These are phyloP conservation scores for Lentinula lateritia DNA, from an alignment of 768 basidiomycete species.

Conservation along the genomic window DNA sequence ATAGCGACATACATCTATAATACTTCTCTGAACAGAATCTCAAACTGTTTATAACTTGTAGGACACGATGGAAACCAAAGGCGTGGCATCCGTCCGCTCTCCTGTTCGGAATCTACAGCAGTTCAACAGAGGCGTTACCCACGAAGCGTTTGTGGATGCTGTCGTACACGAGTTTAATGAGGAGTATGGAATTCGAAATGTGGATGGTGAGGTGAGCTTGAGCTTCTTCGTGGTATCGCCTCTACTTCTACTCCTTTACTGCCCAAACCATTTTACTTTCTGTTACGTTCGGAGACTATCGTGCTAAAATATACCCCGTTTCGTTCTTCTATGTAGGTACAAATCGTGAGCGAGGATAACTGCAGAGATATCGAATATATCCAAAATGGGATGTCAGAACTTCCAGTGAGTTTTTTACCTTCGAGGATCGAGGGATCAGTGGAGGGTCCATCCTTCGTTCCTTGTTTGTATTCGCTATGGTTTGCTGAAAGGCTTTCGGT, in stretches of 20 bases:
- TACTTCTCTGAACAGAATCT: not conserved
- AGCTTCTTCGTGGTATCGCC: conserved; percentile 7
- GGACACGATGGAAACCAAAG: conserved; percentile 78
- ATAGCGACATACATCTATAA: not conserved
- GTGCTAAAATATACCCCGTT: not conserved
- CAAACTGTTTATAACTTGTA: conserved; percentile 21
- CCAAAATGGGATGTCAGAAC: conserved; percentile 61
- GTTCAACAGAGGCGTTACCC: conserved; percentile 45
- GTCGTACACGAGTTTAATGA: conserved; percentile 63
- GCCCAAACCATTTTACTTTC: not conserved
- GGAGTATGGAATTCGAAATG: conserved; percentile 40
- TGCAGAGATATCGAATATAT: conserved; percentile 53
- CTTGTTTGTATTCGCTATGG: not conserved
- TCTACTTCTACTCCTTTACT: not conserved
- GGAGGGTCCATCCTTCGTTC: not conserved
- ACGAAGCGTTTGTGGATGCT: conserved; percentile 66
- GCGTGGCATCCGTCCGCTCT: conserved; percentile 87
- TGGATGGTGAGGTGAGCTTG: conserved; percentile 15
- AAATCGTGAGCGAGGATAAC: conserved; percentile 39
- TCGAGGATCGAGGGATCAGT: not conserved
- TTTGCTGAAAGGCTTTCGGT: too few relatives aligned
- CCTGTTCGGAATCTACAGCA: conserved; percentile 81
- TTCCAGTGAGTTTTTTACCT: conserved; percentile 46
- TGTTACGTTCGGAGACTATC: not conserved
- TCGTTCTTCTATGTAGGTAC: conserved; percentile 23